Evolutionary conservation across 2,329 filamentous ascomycete genomes (phyloP).

Genomic region (Exophiala sideris): DNA sequence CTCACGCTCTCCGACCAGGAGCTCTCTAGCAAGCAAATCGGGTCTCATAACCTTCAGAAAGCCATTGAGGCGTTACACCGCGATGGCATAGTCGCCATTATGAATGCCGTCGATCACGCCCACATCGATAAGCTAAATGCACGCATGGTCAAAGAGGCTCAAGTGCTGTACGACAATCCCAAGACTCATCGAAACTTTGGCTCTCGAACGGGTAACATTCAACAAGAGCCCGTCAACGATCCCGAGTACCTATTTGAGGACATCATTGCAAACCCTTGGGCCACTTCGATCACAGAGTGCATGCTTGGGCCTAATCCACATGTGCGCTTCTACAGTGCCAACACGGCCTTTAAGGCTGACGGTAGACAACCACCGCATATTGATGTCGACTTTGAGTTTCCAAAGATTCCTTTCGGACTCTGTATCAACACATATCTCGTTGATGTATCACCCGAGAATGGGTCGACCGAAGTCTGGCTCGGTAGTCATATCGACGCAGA

Average conservation of each 20-base stretch:
- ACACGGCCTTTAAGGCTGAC: neutral
- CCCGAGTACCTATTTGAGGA: neutral
- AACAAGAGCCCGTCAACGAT: neutral
- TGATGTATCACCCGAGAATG: neutral
- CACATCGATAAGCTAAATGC: neutral
- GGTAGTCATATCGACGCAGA: slow-evolving; percentile 40
- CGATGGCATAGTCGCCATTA: neutral
- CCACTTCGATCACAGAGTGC: slow-evolving; percentile 19
- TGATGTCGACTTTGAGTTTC: neutral
- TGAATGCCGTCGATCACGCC: neutral
- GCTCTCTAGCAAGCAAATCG: neutral
- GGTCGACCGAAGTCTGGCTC: neutral
- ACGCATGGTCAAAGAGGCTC: neutral
- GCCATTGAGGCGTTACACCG: neutral
- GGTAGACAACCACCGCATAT: neutral
- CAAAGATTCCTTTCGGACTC: slow-evolving; percentile 28
- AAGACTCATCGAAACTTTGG: neutral
- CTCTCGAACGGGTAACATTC: neutral
- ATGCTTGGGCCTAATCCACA: slow-evolving; percentile 6
- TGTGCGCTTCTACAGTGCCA: neutral
- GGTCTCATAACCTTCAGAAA: neutral
- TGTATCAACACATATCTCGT: neutral
- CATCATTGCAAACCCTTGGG: neutral
- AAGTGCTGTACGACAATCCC: neutral
- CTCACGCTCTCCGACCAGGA: neutral